Conservation (phyloP, 306 rosid species). For the Glycine latifolia region DNA sequence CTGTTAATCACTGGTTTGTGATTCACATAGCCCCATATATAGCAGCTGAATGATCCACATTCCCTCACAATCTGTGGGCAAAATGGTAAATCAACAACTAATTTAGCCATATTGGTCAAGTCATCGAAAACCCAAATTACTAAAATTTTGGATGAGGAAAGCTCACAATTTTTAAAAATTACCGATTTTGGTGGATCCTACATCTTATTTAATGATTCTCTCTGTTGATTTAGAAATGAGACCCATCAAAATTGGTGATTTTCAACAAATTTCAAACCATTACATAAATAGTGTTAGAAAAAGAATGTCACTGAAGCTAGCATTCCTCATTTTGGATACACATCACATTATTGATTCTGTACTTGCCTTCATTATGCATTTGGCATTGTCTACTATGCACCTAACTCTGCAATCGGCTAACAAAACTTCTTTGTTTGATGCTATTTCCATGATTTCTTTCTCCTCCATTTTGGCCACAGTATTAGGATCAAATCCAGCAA, state of each 20-base stretch:
- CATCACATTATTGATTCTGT: constrained; percentile 5
- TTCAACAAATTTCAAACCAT: too few species aligned
- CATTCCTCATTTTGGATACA: background rate
- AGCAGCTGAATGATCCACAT: constrained; percentile 87
- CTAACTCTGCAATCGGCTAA: constrained; percentile 77
- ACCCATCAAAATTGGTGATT: too few species aligned
- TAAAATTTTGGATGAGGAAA: background rate
- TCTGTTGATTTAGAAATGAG: too few species aligned
- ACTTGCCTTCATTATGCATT: constrained; percentile 86
- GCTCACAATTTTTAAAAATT: too few species aligned
- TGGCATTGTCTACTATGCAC: constrained; percentile 88
- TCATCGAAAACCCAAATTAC: background rate
- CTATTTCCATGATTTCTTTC: constrained; percentile 74
- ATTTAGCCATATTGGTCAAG: constrained; percentile 3
- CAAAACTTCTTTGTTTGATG: constrained; percentile 69
- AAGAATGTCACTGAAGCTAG: too few species aligned
- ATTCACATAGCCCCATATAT: constrained; percentile 85
- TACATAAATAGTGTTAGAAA: too few species aligned
- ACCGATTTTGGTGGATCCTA: too few species aligned
- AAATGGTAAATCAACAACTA: background rate
- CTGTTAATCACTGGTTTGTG: constrained; percentile 80
- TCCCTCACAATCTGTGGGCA: constrained; percentile 69
- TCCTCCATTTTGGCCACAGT: constrained; percentile 91
- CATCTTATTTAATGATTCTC: too few species aligned
- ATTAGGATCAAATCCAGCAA: constrained; percentile 78